These are phyloP conservation scores for Russula compacta DNA, from an alignment of 768 basidiomycete genomes.

Conservation along the genomic window DNA sequence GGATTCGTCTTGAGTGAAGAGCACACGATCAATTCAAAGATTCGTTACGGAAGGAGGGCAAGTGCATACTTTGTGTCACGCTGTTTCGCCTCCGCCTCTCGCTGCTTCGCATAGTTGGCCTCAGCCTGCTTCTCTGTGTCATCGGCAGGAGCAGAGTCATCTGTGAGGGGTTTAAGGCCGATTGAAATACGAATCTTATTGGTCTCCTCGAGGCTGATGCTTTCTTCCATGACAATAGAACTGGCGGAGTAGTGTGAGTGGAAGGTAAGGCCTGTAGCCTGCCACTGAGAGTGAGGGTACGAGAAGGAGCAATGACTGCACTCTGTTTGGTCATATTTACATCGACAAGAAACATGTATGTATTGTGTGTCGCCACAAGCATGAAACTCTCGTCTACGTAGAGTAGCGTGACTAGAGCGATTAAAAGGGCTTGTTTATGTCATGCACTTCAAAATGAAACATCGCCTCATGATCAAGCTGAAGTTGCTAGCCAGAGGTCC, in stretches of 20 bases:
- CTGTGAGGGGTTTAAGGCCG: conserved; percentile 88
- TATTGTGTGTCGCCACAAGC: conserved; percentile 51
- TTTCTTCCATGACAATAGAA: conserved; percentile 53
- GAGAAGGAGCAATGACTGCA: background rate
- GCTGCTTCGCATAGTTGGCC: conserved; percentile 69
- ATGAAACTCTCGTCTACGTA: conserved; percentile 85
- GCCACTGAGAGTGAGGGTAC: background rate
- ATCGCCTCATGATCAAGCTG: conserved; percentile 42
- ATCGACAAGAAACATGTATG: background rate
- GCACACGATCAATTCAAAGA: conserved; percentile 18
- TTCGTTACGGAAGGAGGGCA: background rate
- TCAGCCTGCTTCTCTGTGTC: conserved; percentile 80
- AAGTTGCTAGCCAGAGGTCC: conserved; percentile 45
- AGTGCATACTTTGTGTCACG: conserved; percentile 62
- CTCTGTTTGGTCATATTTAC: conserved; percentile 9
- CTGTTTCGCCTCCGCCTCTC: conserved; percentile 60
- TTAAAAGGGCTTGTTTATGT: conserved; percentile 62
- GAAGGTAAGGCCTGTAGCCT: no score
- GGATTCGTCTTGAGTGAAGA: conserved; percentile 45
- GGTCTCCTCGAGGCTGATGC: conserved; percentile 88
- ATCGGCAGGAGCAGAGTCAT: conserved; percentile 61
- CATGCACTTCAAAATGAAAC: conserved; percentile 34
- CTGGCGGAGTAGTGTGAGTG: background rate
- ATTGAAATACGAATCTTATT: conserved; percentile 92
- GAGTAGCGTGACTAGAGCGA: conserved; percentile 65